Conservation (phyloP, 495 filamentous ascomycete species). For the Aspergillus saccharolyticus region DNA sequence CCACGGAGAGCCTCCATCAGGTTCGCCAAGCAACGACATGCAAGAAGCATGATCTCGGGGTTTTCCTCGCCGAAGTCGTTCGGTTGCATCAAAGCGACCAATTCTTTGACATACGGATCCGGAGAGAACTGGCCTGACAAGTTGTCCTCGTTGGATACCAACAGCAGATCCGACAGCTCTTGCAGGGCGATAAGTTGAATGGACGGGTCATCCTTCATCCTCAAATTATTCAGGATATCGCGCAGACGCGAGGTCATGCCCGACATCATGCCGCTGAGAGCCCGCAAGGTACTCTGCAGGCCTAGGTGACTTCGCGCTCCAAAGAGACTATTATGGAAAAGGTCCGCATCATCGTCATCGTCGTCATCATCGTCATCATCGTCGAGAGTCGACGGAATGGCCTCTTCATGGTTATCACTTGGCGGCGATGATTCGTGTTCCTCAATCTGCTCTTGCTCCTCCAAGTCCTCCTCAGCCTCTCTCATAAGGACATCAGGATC, state of each 20-base stretch:
- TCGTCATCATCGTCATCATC: constrained; percentile 67
- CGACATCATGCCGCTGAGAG: constrained; percentile 85
- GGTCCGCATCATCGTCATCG: constrained; percentile 77
- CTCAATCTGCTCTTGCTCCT: constrained; percentile 32
- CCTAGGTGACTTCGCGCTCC: constrained; percentile 59
- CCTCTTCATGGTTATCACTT: constrained; percentile 58
- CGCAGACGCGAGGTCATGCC: constrained; percentile 74
- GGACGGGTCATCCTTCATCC: constrained; percentile 81
- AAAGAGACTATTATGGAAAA: constrained; percentile 68
- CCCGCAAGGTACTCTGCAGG: constrained; percentile 78
- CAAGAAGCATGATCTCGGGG: constrained; percentile 95
- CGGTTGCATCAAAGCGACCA: constrained; percentile 88
- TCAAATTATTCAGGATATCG: constrained; percentile 77
- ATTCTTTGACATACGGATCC: constrained; percentile 91
- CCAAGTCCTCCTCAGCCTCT: constrained; percentile 42
- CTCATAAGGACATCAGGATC: constrained; percentile 48
- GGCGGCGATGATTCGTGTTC: constrained; percentile 39
- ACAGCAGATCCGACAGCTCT: constrained; percentile 86
- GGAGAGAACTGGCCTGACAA: constrained; percentile 93
- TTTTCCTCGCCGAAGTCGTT: constrained; percentile 84
- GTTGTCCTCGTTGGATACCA: constrained; percentile 95
- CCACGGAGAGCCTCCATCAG: constrained; percentile 95
- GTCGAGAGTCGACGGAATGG: constrained; percentile 47
- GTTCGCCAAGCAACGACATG: constrained; percentile 93
- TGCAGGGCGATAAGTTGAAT: constrained; percentile 88